Conservation (phyloP, 2,329 filamentous ascomycete species). For the Penicillium sp. region DNA sequence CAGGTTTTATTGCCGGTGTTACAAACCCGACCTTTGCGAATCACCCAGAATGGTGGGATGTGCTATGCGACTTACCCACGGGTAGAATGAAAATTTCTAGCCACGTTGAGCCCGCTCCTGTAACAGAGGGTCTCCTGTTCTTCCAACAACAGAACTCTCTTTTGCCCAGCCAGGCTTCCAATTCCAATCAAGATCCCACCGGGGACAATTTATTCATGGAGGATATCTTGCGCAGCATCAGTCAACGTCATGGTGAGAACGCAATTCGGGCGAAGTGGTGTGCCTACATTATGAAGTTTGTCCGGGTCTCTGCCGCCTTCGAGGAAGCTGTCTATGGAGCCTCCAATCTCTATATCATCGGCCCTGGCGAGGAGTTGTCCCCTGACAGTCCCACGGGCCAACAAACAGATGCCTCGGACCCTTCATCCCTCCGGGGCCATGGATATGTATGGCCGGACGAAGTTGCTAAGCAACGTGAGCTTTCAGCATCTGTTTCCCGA, state of each 20-base stretch:
- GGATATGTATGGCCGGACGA: constrained; percentile 96
- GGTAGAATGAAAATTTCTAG: constrained; percentile 93
- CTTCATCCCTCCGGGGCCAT: constrained; percentile 69
- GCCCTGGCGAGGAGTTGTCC: constrained; percentile 63
- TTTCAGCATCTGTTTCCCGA: constrained; percentile 85
- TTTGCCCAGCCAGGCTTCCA: constrained; percentile 25
- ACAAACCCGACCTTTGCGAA: constrained; percentile 95
- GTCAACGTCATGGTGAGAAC: constrained; percentile 81
- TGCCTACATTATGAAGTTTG: constrained; percentile 92
- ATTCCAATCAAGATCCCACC: constrained; percentile 63
- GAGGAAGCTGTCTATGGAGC: constrained; percentile 95
- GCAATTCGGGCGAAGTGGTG: constrained; percentile 91
- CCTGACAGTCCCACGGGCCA: constrained; percentile 52
- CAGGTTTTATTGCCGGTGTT: constrained; percentile 95
- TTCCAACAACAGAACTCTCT: constrained; percentile 71
- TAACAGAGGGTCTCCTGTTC: constrained; percentile 81
- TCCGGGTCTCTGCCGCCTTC: constrained; percentile 86
- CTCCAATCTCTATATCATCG: constrained; percentile 77
- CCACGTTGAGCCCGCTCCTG: constrained; percentile 74
- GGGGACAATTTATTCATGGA: constrained; percentile 89
- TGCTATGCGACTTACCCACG: constrained; percentile 87
- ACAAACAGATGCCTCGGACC: constrained; percentile 35
- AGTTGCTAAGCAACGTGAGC: constrained; percentile 73
- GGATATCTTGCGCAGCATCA: constrained; percentile 78
- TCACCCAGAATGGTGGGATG: constrained; percentile 97